phyloP scores from a whole-genome alignment of 73 alveolate species.

The Paramecium sexaurelia region DNA sequence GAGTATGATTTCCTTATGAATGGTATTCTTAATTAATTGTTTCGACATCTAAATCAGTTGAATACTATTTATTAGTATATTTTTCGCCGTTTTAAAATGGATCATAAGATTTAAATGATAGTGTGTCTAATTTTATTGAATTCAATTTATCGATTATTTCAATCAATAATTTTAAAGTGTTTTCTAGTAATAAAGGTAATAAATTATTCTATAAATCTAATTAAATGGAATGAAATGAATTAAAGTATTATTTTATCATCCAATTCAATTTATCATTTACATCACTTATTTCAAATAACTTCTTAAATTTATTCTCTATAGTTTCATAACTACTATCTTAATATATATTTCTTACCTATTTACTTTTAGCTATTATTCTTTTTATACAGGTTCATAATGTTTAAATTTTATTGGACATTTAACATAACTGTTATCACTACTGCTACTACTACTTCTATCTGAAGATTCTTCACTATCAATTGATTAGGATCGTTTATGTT shows the following conservation, averaged over 20 bases:
- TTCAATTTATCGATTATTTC: not conserved
- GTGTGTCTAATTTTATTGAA: not conserved
- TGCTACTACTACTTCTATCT: slow-evolving; percentile 1
- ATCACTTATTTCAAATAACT: slow-evolving; percentile 3
- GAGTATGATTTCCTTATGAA: not conserved
- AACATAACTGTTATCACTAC: not conserved
- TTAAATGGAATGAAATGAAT: not conserved
- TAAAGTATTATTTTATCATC: slow-evolving; percentile 5
- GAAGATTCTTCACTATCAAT: not conserved
- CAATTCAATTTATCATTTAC: not conserved
- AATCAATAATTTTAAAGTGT: not conserved
- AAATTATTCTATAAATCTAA: not conserved
- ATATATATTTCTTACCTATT: not conserved
- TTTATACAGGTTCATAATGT: not conserved
- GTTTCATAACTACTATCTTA: not conserved
- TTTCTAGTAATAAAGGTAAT: not conserved
- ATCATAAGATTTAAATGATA: not conserved
- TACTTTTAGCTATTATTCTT: not conserved
- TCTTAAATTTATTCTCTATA: not conserved
- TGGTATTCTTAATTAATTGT: not conserved
- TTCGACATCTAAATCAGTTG: not conserved
- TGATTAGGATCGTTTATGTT: not conserved
- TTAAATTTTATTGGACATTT: slow-evolving; percentile 28
- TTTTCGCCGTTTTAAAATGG: not conserved
- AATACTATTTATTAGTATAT: not conserved